A percentile compares a stretch with the other conserved stretches of the same genome.
phyloP scores from a whole-genome alignment of 768 basidiomycete species.

The Inosperma sp. region DNA sequence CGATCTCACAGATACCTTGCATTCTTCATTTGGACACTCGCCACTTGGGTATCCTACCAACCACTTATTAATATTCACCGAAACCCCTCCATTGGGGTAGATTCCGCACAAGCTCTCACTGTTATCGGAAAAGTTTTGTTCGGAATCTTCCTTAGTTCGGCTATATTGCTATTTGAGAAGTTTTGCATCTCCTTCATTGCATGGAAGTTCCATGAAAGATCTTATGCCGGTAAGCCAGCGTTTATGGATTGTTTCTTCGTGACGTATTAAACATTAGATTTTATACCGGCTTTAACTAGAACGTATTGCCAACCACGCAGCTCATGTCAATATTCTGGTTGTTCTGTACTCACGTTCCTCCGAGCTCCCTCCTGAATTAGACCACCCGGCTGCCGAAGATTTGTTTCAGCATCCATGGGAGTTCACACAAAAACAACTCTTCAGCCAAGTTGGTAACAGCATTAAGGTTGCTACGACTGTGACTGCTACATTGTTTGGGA shows the following conservation, averaged over 20 bases:
- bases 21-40: constrained; percentile 58
- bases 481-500: constrained; percentile 66
- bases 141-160: constrained; percentile 61
- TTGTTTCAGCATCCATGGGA: constrained; percentile 8
- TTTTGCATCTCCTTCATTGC: constrained; percentile 83
- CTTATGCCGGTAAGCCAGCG: constrained; percentile 59
- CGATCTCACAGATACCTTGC: constrained; percentile 50
- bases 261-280: constrained; percentile 12
- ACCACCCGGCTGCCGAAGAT: not conserved
- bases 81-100: constrained; percentile 24
- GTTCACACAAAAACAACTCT: constrained; percentile 54
- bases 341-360: constrained; percentile 55
- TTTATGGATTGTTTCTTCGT: not conserved
- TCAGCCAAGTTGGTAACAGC: constrained; percentile 69
- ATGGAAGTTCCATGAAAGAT: constrained; percentile 73
- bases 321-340: constrained; percentile 71
- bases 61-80: constrained; percentile 54
- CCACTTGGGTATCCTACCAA: constrained; percentile 68
- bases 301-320: constrained; percentile 72
- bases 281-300: constrained; percentile 38
- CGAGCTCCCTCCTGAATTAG: not conserved
- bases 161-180: constrained; percentile 75
- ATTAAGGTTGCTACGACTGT: constrained; percentile 70
- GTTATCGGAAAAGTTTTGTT: constrained; percentile 67
- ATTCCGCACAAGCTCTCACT: constrained; percentile 39